A percentile compares a stretch with the other conserved stretches of the same genome.
Conservation (phyloP, 2,329 filamentous ascomycete species). For the Fusarium robinianum region DNA sequence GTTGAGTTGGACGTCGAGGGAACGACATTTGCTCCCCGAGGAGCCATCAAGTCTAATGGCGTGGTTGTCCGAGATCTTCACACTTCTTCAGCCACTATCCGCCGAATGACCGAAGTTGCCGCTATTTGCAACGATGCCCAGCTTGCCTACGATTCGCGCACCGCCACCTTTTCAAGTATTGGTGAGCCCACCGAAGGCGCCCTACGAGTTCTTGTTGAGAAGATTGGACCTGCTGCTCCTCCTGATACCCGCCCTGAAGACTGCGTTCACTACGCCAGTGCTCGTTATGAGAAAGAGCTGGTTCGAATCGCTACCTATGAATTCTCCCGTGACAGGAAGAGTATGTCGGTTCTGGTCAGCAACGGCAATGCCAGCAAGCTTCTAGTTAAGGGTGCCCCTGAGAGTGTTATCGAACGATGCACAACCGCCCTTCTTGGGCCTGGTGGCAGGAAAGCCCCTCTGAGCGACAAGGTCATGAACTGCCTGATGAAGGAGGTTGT, state of each 20-base stretch:
- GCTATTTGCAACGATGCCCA: conserved; percentile 88
- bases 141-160: conserved; percentile 79
- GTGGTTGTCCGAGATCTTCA: conserved; percentile 70
- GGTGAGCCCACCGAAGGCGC: conserved; percentile 97
- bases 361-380: conserved; percentile 74
- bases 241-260: conserved; percentile 58
- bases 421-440: conserved; percentile 78
- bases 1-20: conserved; percentile 90
- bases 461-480: conserved; percentile 70
- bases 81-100: conserved; percentile 73
- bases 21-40: conserved; percentile 87
- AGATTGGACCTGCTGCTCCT: conserved; percentile 82
- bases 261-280: conserved; percentile 79
- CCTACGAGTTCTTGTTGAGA: conserved; percentile 87
- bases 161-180: conserved; percentile 75
- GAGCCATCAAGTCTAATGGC: conserved; percentile 71
- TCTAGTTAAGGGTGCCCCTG: conserved; percentile 94
- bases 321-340: conserved; percentile 97
- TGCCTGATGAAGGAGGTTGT: conserved; percentile 79
- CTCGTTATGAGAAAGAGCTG: conserved; percentile 77
- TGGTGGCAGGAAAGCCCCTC: conserved; percentile 74
- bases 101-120: conserved; percentile 73
- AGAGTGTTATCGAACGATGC: conserved; percentile 92
- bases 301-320: conserved; percentile 86
- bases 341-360: conserved; percentile 94